Evolutionary conservation across 108 stramenopile genomes (phyloP).

Genomic region (Pseudonitzschia delicatissima): DNA sequence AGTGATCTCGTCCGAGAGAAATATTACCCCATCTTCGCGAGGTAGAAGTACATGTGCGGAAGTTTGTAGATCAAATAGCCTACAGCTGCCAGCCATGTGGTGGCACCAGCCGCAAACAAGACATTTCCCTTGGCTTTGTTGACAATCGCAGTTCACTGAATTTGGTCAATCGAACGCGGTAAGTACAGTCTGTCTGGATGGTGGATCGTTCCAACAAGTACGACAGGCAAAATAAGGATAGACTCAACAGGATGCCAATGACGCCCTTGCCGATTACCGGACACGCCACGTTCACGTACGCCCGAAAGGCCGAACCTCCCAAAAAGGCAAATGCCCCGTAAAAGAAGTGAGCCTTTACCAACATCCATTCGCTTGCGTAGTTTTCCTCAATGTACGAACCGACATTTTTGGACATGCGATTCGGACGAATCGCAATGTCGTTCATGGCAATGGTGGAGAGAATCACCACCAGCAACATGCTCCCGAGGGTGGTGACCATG

Average conservation of each 20-base stretch:
- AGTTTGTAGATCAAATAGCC: not conserved
- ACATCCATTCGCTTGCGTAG: not conserved
- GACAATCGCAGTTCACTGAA: not conserved
- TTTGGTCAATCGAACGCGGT: no score
- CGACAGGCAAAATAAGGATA: not conserved
- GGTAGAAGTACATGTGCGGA: not conserved
- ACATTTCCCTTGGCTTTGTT: not conserved
- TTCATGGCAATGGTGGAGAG: constrained; percentile 13
- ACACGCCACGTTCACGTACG: not conserved
- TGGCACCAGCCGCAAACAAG: not conserved
- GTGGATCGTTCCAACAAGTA: not conserved
- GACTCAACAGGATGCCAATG: not conserved
- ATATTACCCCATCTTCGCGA: not conserved
- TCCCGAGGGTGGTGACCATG: constrained; percentile 20
- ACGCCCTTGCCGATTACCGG: constrained; percentile 2
- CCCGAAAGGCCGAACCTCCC: constrained; percentile 2
- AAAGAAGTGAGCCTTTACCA: constrained; percentile 2
- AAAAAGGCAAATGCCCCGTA: not conserved
- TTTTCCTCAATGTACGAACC: not conserved
- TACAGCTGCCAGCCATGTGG: not conserved
- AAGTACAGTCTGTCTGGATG: no score
- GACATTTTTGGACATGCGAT: not conserved
- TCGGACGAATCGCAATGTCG: constrained; percentile 4
- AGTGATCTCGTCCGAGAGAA: no score
- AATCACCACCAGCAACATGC: constrained; percentile 18